Evolutionary conservation across 805 yeast genomes (phyloP).

Genomic region (Candida hungchunana): DNA sequence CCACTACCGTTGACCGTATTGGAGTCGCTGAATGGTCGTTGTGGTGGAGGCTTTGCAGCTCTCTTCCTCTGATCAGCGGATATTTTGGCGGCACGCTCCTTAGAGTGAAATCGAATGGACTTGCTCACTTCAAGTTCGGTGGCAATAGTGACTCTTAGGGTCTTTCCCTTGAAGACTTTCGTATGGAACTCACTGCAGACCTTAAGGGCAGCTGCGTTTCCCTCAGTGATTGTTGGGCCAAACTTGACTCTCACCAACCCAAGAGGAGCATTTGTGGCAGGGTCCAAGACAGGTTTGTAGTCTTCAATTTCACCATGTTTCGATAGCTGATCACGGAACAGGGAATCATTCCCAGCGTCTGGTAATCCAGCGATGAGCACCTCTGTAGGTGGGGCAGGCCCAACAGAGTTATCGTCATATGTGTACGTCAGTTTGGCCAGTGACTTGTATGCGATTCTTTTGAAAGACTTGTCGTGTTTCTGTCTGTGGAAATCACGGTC

Average conservation of each 20-base stretch:
- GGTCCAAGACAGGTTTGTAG: slow-evolving; percentile 59
- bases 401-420: slow-evolving; percentile 70
- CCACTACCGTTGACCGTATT: too few relatives aligned
- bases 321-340: slow-evolving; percentile 45
- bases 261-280: slow-evolving; percentile 71
- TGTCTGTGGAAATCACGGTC: too few relatives aligned
- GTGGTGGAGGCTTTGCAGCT: too few relatives aligned
- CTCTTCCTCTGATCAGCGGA: too few relatives aligned
- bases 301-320: slow-evolving; percentile 59
- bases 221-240: slow-evolving; percentile 50
- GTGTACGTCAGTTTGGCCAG: slow-evolving; percentile 32
- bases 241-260: slow-evolving; percentile 65
- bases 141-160: too few relatives aligned
- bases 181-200: too few relatives aligned
- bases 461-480: slow-evolving; percentile 21
- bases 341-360: slow-evolving; percentile 41
- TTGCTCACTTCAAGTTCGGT: too few relatives aligned
- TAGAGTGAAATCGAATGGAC: too few relatives aligned
- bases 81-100: too few relatives aligned
- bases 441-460: slow-evolving; percentile 39
- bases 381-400: slow-evolving; percentile 68
- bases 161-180: too few relatives aligned
- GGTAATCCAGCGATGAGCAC: slow-evolving; percentile 68
- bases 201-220: too few relatives aligned
- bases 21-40: too few relatives aligned